phyloP scores from a whole-genome alignment of 805 yeast species.

The Kazachstania viticola region DNA sequence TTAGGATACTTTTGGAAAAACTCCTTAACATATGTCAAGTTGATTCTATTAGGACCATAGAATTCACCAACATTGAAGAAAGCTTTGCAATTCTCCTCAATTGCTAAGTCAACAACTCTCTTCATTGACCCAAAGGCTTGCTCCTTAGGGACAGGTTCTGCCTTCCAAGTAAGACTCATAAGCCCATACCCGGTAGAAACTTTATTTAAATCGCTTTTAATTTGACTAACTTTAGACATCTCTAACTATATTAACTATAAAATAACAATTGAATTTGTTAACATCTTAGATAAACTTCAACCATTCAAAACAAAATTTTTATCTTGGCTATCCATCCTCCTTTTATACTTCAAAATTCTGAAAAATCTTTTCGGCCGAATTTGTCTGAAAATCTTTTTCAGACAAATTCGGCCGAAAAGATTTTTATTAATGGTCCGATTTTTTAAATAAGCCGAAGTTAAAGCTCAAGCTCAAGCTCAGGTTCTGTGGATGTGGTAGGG shows the following conservation, averaged over 20 bases:
- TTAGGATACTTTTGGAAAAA: constrained; percentile 52
- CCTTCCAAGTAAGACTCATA: constrained; percentile 71
- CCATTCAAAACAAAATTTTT: too few relatives aligned
- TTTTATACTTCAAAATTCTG: too few relatives aligned
- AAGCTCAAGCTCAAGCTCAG: too few relatives aligned
- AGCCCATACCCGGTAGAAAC: constrained; percentile 53
- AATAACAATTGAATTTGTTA: too few relatives aligned
- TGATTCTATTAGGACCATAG: constrained; percentile 47
- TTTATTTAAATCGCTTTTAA: constrained; percentile 10
- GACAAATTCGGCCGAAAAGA: too few relatives aligned
- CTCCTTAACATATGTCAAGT: constrained; percentile 43
- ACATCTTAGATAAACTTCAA: too few relatives aligned
- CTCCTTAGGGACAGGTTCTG: constrained; percentile 42
- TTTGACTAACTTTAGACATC: constrained; percentile 14
- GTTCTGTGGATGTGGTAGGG: constrained; percentile 48
- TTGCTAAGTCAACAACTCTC: constrained; percentile 34
- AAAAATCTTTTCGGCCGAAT: too few relatives aligned
- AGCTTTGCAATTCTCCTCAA: constrained; percentile 25
- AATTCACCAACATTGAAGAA: constrained; percentile 71
- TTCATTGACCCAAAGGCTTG: constrained; percentile 44
- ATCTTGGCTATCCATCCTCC: too few relatives aligned
- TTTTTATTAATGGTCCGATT: too few relatives aligned
- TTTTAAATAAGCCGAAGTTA: too few relatives aligned
- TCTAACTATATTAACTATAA: too few relatives aligned
- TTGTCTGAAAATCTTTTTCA: too few relatives aligned